phyloP scores from a whole-genome alignment of 805 yeast species.

The Hanseniaspora nectarophila region DNA sequence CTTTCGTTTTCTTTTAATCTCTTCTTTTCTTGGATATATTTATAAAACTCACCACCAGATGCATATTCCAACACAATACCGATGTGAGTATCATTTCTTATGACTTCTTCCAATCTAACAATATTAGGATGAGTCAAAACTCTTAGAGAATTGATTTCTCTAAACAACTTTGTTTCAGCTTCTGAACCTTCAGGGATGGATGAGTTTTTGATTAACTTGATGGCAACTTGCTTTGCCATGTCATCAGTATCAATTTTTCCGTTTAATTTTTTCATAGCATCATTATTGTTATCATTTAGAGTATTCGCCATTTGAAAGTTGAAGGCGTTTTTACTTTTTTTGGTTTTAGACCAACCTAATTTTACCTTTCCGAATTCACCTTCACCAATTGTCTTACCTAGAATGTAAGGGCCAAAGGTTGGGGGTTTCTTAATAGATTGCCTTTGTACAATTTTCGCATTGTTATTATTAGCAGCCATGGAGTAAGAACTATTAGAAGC shows the following conservation, averaged over 20 bases:
- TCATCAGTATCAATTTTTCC: conserved; percentile 16
- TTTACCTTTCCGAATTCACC: conserved; percentile 98
- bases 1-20: conserved; percentile 80
- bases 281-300: background rate
- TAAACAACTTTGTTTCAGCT: conserved; percentile 74
- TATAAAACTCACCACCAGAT: conserved; percentile 93
- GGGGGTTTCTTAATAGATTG: conserved; percentile 43
- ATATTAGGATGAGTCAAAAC: conserved; percentile 86
- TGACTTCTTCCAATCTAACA: conserved; percentile 78
- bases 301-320: conserved; percentile 3
- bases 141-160: conserved; percentile 85
- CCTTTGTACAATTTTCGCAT: background rate
- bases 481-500: background rate
- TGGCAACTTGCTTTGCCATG: conserved; percentile 72
- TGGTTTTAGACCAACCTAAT: conserved; percentile 82
- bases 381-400: conserved; percentile 91
- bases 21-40: conserved; percentile 76
- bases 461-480: background rate
- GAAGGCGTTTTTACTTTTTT: conserved; percentile 6
- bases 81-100: conserved; percentile 86
- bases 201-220: conserved; percentile 80
- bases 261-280: background rate
- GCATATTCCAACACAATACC: conserved; percentile 96
- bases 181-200: conserved; percentile 77
- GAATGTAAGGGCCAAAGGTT: conserved; percentile 76